Conservation (phyloP, 352 stramenopile species). For the Phytophthora sp. region DNA sequence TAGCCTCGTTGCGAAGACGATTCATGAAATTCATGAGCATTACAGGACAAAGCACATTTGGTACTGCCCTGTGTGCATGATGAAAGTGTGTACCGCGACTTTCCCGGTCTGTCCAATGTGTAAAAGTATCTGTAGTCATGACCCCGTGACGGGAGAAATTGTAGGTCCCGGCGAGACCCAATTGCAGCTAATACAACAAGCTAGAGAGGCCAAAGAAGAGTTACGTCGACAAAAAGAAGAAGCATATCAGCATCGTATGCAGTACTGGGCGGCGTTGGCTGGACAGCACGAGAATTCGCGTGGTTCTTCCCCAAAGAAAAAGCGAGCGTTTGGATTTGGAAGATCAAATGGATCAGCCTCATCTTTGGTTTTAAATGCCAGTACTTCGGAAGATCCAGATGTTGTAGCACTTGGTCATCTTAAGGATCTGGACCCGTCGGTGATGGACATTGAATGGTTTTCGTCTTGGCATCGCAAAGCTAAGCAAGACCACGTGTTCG, state of each 20-base stretch:
- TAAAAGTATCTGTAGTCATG: conserved; percentile 63
- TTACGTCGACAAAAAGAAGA: conserved; percentile 54
- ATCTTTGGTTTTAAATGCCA: neutral
- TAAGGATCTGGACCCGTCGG: conserved; percentile 36
- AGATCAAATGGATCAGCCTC: conserved; percentile 8
- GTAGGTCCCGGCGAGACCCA: conserved; percentile 68
- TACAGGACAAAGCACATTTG: conserved; percentile 67
- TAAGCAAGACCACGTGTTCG: conserved; percentile 49
- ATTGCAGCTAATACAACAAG: conserved; percentile 46
- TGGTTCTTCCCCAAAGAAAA: conserved; percentile 33
- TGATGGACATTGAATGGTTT: conserved; percentile 61
- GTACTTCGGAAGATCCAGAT: conserved; percentile 10
- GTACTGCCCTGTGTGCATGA: conserved; percentile 82
- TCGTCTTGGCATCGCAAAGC: conserved; percentile 48
- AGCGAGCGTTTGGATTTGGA: conserved; percentile 48
- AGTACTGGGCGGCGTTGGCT: conserved; percentile 57
- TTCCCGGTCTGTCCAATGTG: conserved; percentile 75
- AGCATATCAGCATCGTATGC: conserved; percentile 71
- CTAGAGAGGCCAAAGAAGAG: conserved; percentile 54
- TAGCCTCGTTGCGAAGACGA: conserved; percentile 48
- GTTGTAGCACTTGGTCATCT: conserved; percentile 21
- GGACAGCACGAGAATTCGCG: conserved; percentile 38
- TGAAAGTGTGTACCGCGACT: conserved; percentile 68
- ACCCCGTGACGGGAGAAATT: conserved; percentile 59
- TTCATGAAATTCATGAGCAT: conserved; percentile 84